phyloP scores from a whole-genome alignment of 352 stramenopile species.

The Phytopythium ostracodes region DNA sequence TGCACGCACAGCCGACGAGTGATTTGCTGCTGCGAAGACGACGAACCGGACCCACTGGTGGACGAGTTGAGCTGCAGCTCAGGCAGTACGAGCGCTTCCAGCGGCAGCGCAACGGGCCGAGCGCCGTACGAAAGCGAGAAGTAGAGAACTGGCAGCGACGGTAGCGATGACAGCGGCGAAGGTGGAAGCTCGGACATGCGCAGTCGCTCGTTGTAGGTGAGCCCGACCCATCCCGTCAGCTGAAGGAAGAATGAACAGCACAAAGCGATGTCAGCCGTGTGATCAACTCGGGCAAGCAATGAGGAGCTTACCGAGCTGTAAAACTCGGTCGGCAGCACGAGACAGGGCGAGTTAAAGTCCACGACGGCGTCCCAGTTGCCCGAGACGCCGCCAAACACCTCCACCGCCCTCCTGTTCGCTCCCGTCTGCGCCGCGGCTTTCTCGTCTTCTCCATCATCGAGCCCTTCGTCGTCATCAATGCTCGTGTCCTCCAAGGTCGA shows the following conservation, averaged over 20 bases:
- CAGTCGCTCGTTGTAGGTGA: slow-evolving; percentile 37
- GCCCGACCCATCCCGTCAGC: slow-evolving; percentile 47
- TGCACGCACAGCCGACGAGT: slow-evolving; percentile 44
- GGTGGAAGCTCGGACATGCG: slow-evolving; percentile 38
- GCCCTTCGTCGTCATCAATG: slow-evolving; percentile 4
- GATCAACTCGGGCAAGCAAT: too few species aligned
- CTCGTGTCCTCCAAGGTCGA: not conserved
- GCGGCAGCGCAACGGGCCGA: slow-evolving; percentile 25
- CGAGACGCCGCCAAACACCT: slow-evolving; percentile 49
- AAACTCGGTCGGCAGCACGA: slow-evolving; percentile 56
- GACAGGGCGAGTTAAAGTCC: slow-evolving; percentile 56
- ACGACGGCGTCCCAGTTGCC: slow-evolving; percentile 54
- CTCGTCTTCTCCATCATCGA: slow-evolving; percentile 6
- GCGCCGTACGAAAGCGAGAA: slow-evolving; percentile 46
- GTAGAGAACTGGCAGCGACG: slow-evolving; percentile 28
- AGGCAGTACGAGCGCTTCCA: slow-evolving; percentile 38
- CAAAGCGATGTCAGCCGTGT: not conserved
- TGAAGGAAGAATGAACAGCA: slow-evolving; percentile 13
- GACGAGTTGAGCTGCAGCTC: slow-evolving; percentile 16
- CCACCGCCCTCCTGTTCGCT: slow-evolving; percentile 2
- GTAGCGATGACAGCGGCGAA: not conserved
- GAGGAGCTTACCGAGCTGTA: slow-evolving; percentile 52
- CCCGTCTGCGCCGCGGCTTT: not conserved
- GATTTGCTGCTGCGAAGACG: slow-evolving; percentile 1
- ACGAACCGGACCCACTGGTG: not conserved